A percentile compares a stretch with the other conserved stretches of the same genome.
Evolutionary conservation across 208 protist species (phyloP).

Genomic region (Leishmania mexicana): DNA sequence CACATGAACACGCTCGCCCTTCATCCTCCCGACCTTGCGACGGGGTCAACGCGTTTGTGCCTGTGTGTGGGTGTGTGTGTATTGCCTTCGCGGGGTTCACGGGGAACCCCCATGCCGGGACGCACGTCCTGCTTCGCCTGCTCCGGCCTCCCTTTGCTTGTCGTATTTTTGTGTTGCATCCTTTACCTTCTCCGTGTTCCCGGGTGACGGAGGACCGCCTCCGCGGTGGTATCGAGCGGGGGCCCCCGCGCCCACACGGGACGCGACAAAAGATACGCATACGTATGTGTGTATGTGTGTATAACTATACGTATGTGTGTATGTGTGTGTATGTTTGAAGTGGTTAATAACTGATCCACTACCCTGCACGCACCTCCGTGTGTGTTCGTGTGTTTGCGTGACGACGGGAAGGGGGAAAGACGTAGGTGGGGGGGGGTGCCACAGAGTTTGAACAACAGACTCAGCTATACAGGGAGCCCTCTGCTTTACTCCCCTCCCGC

Average conservation of each 20-base stretch:
- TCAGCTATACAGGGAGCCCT: background rate
- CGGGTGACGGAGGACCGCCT: too few species aligned
- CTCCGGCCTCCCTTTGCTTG: background rate
- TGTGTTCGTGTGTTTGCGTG: background rate
- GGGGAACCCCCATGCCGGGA: background rate
- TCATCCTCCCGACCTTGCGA: background rate
- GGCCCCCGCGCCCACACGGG: too few species aligned
- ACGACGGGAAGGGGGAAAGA: background rate
- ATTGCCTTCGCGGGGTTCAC: background rate
- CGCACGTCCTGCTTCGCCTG: background rate
- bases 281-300: too few species aligned
- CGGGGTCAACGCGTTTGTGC: background rate
- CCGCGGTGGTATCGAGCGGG: too few species aligned
- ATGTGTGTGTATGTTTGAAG: too few species aligned
- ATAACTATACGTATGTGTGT: too few species aligned
- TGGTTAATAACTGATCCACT: too few species aligned
- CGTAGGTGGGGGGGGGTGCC: too few species aligned
- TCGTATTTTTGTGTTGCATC: background rate
- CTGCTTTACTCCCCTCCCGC: background rate
- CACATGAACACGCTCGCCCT: background rate
- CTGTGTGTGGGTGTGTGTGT: background rate
- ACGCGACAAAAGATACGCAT: too few species aligned
- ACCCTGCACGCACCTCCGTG: background rate
- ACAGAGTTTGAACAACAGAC: background rate
- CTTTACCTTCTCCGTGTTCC: background rate